Percentiles rank a stretch among this genome's conserved stretches.
Conservation (phyloP, 202 grass and related monocot species). For the Brachypodium distachyon region DNA sequence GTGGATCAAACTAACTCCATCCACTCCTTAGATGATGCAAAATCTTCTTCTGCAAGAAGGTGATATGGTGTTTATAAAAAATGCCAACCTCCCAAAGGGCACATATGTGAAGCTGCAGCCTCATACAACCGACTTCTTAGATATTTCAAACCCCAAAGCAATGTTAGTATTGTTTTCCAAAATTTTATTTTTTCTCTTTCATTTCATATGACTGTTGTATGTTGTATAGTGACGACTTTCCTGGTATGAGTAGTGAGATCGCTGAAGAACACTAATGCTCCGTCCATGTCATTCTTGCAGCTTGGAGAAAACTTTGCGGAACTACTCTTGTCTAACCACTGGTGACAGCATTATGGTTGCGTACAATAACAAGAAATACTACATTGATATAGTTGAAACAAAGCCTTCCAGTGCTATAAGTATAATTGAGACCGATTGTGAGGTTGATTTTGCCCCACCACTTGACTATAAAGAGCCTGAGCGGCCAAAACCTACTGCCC, state of each 20-base stretch:
- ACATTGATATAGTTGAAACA: conserved; percentile 98
- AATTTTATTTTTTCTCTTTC: conserved; percentile 7
- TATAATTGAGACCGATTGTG: conserved; percentile 98
- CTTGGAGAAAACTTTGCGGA: conserved; percentile 92
- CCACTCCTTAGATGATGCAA: conserved; percentile 90
- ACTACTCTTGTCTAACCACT: conserved; percentile 91
- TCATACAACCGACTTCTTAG: conserved; percentile 94
- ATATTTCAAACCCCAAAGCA: conserved; percentile 95
- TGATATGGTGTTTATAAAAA: conserved; percentile 85
- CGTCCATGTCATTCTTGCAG: conserved; percentile 37
- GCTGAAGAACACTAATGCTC: conserved; percentile 6
- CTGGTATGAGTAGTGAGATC: background rate
- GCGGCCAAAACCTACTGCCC: conserved; percentile 39
- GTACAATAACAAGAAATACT: conserved; percentile 98
- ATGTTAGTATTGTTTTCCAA: conserved; percentile 59
- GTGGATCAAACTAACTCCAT: conserved; percentile 16
- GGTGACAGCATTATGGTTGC: conserved; percentile 99
- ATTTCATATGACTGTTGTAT: background rate
- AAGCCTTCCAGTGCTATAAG: conserved; percentile 87
- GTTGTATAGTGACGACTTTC: background rate
- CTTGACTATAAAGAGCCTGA: conserved; percentile 93
- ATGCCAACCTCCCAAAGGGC: conserved; percentile 90
- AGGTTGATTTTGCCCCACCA: conserved; percentile 98
- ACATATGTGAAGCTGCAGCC: conserved; percentile 99
- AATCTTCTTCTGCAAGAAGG: conserved; percentile 98